A percentile compares a stretch with the other conserved stretches of the same genome.
phyloP scores from a whole-genome alignment of 108 stramenopile genomes.

The Licmophora abbreviata region DNA sequence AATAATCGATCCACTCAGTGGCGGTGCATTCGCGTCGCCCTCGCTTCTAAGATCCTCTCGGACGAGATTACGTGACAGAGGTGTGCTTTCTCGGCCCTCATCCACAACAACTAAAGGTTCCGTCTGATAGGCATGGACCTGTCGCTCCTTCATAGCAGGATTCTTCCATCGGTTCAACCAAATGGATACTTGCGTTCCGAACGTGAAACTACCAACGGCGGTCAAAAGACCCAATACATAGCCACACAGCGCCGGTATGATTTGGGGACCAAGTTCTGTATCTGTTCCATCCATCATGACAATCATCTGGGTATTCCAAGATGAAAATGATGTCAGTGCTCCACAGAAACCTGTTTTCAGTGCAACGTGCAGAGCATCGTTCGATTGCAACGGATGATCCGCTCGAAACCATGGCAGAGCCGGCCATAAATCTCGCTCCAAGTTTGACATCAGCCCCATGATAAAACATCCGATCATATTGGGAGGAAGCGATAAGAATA shows the following conservation, averaged over 20 bases:
- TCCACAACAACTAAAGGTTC: not conserved
- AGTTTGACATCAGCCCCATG: conserved; percentile 40
- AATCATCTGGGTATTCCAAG: conserved; percentile 83
- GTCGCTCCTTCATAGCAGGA: not conserved
- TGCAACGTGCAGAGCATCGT: conserved; percentile 38
- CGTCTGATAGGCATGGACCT: not conserved
- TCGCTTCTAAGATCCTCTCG: not conserved
- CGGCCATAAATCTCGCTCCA: conserved; percentile 15
- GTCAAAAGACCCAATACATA: conserved; percentile 53
- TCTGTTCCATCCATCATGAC: conserved; percentile 62
- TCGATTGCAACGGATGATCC: conserved; percentile 51
- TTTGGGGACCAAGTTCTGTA: conserved; percentile 44
- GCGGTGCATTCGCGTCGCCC: too few relatives aligned
- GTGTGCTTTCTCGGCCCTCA: not conserved
- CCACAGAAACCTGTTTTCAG: conserved; percentile 64
- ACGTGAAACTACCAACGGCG: conserved; percentile 29
- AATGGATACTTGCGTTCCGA: conserved; percentile 32
- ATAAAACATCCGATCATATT: conserved; percentile 61
- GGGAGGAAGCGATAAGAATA: conserved; percentile 58
- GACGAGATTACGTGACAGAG: not conserved
- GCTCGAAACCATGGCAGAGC: conserved; percentile 49
- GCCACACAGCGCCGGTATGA: conserved; percentile 51
- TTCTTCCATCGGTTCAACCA: conserved; percentile 32
- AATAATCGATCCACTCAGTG: too few relatives aligned
- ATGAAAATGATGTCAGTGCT: conserved; percentile 63